Evolutionary conservation across 306 rosid species (phyloP), one percentile per base, ranked within the genome.

Genomic region (Purshia tridentata): DNA sequence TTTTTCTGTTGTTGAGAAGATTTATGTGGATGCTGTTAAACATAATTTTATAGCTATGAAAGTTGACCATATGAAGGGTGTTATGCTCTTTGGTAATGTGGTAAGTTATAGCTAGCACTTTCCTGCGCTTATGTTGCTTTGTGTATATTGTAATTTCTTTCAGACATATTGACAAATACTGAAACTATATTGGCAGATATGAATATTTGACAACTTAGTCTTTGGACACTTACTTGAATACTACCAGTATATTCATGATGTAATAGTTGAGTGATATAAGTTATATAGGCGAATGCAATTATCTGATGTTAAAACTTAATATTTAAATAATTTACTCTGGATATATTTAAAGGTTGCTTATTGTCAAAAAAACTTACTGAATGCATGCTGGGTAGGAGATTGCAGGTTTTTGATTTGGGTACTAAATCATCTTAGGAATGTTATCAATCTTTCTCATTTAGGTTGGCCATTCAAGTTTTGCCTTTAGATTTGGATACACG

Each of bases 11-110:
- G 91, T 91, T 57, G 99, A 95, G 80, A 95, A 90, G 87, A 86
- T 95, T 49, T 86, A 92, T 22, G 99, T 91, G 65, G 99, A 95
- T 82, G 99, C 99, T 64, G 97, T 87, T 66, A 95, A 95, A 82
- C 91, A 90, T 70, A 86, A 90, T 29, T 95, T 91, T 72, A 81
- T 95, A 29, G 89, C 92, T 4, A 87, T 92, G 98, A 95, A 88
- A 84, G 89, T 95, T 10, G 99, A 95, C 70, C 93, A 95, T 83
- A 88, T 78, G 88, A 90, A 80, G 77, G 90, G 77, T 79, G 88
- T 84, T 37, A 90, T 95, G 68, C 20, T 63, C 50, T 86, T 83
- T 78, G 86, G 81, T 47, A 86, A 70, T 53, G 12, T 51, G 82
- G 90, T 86, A 86, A 75, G 82, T 74, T 55, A 9, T 9, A 18